These are phyloP conservation scores for Ramalina peruviana DNA, from an alignment of 495 filamentous ascomycete genomes.

Conservation along the genomic window DNA sequence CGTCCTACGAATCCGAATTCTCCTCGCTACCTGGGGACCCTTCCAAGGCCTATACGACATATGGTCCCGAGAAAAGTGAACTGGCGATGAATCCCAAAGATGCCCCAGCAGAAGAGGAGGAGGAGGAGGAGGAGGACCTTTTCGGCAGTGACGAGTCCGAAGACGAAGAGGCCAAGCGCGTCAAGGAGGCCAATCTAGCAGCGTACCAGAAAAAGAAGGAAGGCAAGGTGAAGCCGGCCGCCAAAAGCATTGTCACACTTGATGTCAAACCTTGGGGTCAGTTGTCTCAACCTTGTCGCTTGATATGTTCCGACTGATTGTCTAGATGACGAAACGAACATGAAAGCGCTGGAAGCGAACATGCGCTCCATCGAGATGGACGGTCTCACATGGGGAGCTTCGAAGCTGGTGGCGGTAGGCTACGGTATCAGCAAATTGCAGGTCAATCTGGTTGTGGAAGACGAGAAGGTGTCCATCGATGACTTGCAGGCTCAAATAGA, in stretches of 20 bases:
- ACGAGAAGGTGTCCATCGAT: conserved; percentile 82
- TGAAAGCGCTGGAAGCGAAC: conserved; percentile 63
- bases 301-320: neutral
- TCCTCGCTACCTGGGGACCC: conserved; percentile 80
- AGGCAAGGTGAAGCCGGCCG: conserved; percentile 71
- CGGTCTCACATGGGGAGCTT: conserved; percentile 90
- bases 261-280: conserved; percentile 99
- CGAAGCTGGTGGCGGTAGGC: conserved; percentile 75
- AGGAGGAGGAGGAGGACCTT: conserved; percentile 82
- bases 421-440: conserved; percentile 99
- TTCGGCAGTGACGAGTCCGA: conserved; percentile 79
- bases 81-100: conserved; percentile 72
- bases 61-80: conserved; percentile 72
- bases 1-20: conserved; percentile 82
- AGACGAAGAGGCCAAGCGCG: conserved; percentile 65
- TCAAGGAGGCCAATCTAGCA: conserved; percentile 76
- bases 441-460: conserved; percentile 94
- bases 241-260: conserved; percentile 89
- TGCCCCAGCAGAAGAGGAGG: conserved; percentile 66
- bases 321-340: conserved; percentile 83
- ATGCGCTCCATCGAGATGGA: conserved; percentile 84
- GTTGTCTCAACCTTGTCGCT: conserved; percentile 21
- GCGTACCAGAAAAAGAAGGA: conserved; percentile 98
- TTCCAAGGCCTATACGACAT: conserved; percentile 71
- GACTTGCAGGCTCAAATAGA: conserved; percentile 81